phyloP scores from a whole-genome alignment of 139 green algal species.

The Chlamydomonas incerta region DNA sequence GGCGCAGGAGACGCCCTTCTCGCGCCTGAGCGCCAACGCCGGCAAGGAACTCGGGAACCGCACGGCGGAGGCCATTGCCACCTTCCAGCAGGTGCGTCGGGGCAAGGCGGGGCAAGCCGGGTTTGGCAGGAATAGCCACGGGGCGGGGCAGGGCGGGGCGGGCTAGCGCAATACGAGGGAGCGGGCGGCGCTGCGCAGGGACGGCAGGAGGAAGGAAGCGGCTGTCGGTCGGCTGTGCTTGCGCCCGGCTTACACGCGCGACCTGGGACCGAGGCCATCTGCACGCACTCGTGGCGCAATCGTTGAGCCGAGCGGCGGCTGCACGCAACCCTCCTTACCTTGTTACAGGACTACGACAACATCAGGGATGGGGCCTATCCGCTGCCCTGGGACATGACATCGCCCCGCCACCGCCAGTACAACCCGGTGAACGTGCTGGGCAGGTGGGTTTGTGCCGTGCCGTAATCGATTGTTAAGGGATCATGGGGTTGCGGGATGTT shows the following conservation, averaged over 20 bases:
- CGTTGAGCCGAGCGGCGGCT: too few relatives aligned
- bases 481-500: neutral
- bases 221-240: too few relatives aligned
- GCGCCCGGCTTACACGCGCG: too few relatives aligned
- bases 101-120: too few relatives aligned
- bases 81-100: slow-evolving; percentile 43
- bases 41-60: slow-evolving; percentile 42
- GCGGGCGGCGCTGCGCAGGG: too few relatives aligned
- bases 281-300: too few relatives aligned
- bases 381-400: slow-evolving; percentile 90
- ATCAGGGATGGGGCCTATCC: slow-evolving; percentile 65
- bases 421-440: slow-evolving; percentile 76
- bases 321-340: too few relatives aligned
- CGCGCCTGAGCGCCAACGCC: neutral
- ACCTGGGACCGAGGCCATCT: too few relatives aligned
- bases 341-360: slow-evolving; percentile 54
- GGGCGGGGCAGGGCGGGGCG: too few relatives aligned
- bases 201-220: neutral
- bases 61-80: slow-evolving; percentile 44
- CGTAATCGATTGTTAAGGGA: neutral
- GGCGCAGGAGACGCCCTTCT: neutral
- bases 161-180: slow-evolving; percentile 54
- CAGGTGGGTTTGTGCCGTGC: slow-evolving; percentile 23
- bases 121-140: neutral
- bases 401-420: slow-evolving; percentile 77